phyloP scores from a whole-genome alignment of 345 rosid genomes.

The Eucalyptus marginata region DNA sequence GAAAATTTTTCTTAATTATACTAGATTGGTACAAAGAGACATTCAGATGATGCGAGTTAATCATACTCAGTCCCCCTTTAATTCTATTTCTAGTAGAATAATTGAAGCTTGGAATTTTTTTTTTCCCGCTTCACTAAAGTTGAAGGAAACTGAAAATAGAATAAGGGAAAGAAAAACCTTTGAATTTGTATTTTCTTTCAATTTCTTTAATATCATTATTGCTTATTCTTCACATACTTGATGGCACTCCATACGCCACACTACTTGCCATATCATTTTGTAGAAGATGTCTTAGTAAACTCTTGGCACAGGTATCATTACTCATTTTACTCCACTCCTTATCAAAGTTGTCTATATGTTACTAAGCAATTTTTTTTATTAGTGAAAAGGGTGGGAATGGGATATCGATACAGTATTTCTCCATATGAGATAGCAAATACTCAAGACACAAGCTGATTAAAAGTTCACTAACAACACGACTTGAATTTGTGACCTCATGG shows the following conservation, averaged over 20 bases:
- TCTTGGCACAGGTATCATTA: too few relatives aligned
- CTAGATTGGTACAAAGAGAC: neutral
- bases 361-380: too few relatives aligned
- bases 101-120: neutral
- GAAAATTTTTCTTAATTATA: neutral
- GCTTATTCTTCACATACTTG: neutral
- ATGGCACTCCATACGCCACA: accelerated
- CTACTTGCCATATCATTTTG: neutral
- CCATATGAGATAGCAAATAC: too few relatives aligned
- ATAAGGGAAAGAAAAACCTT: neutral
- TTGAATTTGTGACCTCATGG: too few relatives aligned
- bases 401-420: too few relatives aligned
- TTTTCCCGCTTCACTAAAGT: neutral
- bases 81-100: neutral
- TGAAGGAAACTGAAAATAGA: neutral
- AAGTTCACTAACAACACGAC: too few relatives aligned
- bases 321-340: too few relatives aligned
- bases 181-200: neutral
- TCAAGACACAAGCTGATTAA: too few relatives aligned
- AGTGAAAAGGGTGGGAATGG: too few relatives aligned
- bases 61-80: neutral
- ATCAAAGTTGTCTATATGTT: too few relatives aligned
- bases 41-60: neutral
- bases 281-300: neutral
- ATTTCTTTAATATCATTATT: neutral